phyloP scores from a whole-genome alignment of 306 rosid species.

The Trifolium pratense region DNA sequence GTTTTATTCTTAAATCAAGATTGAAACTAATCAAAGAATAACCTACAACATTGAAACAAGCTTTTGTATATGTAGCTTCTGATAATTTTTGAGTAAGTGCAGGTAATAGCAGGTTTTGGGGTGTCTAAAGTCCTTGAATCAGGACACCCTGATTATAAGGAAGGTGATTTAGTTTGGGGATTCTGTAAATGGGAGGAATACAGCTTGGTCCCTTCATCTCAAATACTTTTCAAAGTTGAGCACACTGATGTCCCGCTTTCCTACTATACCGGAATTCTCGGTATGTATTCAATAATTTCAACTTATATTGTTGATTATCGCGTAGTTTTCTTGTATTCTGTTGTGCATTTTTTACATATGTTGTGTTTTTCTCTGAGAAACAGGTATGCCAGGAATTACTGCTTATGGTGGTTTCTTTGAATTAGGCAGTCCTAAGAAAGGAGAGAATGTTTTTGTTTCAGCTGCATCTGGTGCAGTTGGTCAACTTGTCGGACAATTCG shows the following conservation, averaged over 20 bases:
- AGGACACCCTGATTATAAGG: conserved; percentile 37
- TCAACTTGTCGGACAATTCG: conserved; percentile 47
- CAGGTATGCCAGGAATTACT: conserved; percentile 56
- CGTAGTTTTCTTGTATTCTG: conserved; percentile 5
- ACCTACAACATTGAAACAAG: not conserved
- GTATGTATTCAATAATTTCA: conserved; percentile 15
- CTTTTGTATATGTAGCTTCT: not conserved
- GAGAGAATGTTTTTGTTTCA: conserved; percentile 45
- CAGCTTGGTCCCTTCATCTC: conserved; percentile 40
- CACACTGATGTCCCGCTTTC: conserved; percentile 47
- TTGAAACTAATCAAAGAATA: not conserved
- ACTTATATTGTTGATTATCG: not conserved
- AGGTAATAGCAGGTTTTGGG: conserved; percentile 39
- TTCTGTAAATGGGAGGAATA: conserved; percentile 41
- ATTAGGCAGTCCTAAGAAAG: conserved; percentile 39
- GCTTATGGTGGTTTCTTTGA: conserved; percentile 43
- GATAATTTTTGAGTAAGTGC: conserved; percentile 2
- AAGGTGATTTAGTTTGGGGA: conserved; percentile 45
- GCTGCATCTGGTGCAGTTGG: conserved; percentile 46
- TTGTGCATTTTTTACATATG: not conserved
- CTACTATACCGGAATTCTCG: conserved; percentile 49
- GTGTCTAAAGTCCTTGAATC: conserved; percentile 48
- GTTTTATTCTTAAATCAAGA: not conserved
- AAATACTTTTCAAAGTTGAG: conserved; percentile 45
- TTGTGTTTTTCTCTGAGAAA: not conserved